These are phyloP conservation scores for Ilex paraguariensis DNA, from an alignment of 305 asterid genomes.

Conservation along the genomic window DNA sequence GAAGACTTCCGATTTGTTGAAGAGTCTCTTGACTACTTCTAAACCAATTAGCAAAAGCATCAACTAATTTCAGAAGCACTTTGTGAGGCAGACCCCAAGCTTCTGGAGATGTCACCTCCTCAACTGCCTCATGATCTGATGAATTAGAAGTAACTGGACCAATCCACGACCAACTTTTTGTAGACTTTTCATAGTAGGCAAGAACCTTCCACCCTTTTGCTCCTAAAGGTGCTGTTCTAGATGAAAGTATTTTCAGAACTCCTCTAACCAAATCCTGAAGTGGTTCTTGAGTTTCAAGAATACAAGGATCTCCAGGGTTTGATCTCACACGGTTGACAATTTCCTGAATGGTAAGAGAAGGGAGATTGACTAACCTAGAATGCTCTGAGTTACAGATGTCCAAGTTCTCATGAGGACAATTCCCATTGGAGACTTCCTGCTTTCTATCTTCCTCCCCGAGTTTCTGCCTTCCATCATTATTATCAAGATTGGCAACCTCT, in stretches of 20 bases:
- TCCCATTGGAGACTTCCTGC: constrained; percentile 9
- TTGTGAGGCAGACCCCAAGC: constrained; percentile 93
- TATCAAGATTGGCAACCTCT: constrained; percentile 40
- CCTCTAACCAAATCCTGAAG: constrained; percentile 97
- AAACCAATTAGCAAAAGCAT: constrained; percentile 94
- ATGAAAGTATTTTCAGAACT: constrained; percentile 79
- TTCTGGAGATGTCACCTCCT: constrained; percentile 91
- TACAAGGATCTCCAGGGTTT: constrained; percentile 89
- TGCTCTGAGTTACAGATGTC: constrained; percentile 35
- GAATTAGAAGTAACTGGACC: constrained; percentile 57
- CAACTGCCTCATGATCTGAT: constrained; percentile 55
- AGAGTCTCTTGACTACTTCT: constrained; percentile 97
- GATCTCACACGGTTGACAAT: constrained; percentile 78
- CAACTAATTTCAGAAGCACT: constrained; percentile 93
- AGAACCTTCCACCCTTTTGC: constrained; percentile 99
- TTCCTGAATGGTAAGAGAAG: constrained; percentile 74
- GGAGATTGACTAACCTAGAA: constrained; percentile 46
- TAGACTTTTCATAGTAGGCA: constrained; percentile 66
- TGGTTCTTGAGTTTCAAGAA: constrained; percentile 97
- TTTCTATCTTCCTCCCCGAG: constrained; percentile 42
- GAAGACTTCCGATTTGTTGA: constrained; percentile 94
- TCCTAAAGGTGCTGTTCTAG: constrained; percentile 92
- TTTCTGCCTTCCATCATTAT: constrained; percentile 40
- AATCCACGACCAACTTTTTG: constrained; percentile 91
- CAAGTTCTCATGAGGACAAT: constrained; percentile 32